Evolutionary conservation across 257 asterid genomes (phyloP).

Genomic region (Cynanchum wilfordii): DNA sequence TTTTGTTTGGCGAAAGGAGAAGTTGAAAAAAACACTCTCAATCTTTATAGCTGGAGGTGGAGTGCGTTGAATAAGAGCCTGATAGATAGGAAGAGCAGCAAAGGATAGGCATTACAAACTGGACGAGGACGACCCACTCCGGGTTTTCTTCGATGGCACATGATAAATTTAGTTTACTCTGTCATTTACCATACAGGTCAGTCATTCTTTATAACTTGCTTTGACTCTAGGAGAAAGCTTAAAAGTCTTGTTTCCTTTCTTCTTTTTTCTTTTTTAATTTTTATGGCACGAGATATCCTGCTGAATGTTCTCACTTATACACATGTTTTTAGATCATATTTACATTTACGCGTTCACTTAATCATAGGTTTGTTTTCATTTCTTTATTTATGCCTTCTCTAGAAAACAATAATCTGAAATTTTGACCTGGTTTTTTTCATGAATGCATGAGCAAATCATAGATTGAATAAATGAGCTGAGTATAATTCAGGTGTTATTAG

Average conservation of each 20-base stretch:
- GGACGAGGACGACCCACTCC: not conserved
- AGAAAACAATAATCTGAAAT: too few relatives aligned
- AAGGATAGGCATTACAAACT: slow-evolving; percentile 9
- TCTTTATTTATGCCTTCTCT: too few relatives aligned
- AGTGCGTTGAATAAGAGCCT: slow-evolving; percentile 11
- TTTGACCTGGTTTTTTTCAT: too few relatives aligned
- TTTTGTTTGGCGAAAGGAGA: not conserved
- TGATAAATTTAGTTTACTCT: not conserved
- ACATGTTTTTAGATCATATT: too few relatives aligned
- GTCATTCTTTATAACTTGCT: not conserved
- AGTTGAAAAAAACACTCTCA: slow-evolving; percentile 6
- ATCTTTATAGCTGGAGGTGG: slow-evolving; percentile 11
- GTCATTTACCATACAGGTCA: not conserved
- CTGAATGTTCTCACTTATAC: too few relatives aligned
- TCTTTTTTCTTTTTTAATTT: too few relatives aligned
- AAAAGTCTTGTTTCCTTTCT: too few relatives aligned
- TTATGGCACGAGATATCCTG: too few relatives aligned
- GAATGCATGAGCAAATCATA: too few relatives aligned
- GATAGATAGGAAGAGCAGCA: slow-evolving; percentile 17
- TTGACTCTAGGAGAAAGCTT: too few relatives aligned
- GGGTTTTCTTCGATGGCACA: not conserved
- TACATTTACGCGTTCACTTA: too few relatives aligned
- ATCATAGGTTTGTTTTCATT: too few relatives aligned
- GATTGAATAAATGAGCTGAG: not conserved
- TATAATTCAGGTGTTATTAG: not conserved